These are phyloP conservation scores for Citrus inodora DNA, from an alignment of 345 rosid species.

Conservation along the genomic window DNA sequence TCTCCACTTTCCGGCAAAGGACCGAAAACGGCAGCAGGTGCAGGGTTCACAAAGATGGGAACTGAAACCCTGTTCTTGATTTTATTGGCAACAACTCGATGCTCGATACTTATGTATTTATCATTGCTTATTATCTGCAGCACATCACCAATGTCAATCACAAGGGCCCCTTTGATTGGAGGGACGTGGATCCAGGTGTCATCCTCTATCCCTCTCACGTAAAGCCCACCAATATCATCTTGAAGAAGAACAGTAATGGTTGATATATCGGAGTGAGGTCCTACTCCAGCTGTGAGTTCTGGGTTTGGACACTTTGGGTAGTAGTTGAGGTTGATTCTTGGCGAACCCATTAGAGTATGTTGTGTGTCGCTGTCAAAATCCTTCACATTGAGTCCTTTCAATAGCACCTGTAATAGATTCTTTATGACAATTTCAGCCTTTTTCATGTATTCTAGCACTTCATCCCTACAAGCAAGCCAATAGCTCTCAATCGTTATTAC, in stretches of 20 bases:
- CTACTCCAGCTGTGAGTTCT: constrained; percentile 18
- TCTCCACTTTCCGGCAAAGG: constrained; percentile 22
- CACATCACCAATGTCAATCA: constrained; percentile 26
- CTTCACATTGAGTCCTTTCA: constrained; percentile 17
- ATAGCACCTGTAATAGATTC: constrained; percentile 18
- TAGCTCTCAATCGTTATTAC: too few species aligned
- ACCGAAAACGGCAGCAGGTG: constrained; percentile 11
- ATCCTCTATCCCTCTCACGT: constrained; percentile 11
- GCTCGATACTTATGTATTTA: constrained; percentile 29
- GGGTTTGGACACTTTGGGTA: constrained; percentile 29
- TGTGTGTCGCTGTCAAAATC: constrained; percentile 11
- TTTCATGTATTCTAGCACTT: constrained; percentile 11
- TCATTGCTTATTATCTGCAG: constrained; percentile 37
- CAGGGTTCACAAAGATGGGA: constrained; percentile 28
- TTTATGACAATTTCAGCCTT: constrained; percentile 16
- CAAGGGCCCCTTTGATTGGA: constrained; percentile 25
- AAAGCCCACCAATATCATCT: constrained; percentile 27
- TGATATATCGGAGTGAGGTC: constrained; percentile 29
- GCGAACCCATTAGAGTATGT: constrained; percentile 9
- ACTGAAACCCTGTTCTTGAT: constrained; percentile 26
- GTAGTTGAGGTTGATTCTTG: constrained; percentile 14
- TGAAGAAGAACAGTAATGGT: constrained; percentile 26
- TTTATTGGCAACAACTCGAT: constrained; percentile 20
- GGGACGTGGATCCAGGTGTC: constrained; percentile 31
- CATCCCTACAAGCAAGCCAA: too few species aligned